Percentiles rank a stretch among this genome's conserved stretches.
Conservation (phyloP, 306 rosid genomes). For the Pyrus bretschneideri region DNA sequence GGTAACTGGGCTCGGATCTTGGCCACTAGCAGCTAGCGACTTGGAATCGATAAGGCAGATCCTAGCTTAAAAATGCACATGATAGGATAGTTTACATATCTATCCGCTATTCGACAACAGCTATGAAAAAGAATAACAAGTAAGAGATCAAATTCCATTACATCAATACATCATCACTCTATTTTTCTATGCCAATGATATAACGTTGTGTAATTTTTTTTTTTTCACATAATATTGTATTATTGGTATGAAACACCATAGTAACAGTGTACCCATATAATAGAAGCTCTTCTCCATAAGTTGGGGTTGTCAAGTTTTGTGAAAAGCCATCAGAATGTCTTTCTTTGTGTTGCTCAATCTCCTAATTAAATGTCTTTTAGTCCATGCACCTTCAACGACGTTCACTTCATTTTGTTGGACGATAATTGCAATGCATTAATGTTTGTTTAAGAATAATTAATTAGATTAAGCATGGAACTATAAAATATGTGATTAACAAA, state of each 20-base stretch:
- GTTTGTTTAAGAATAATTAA: not conserved
- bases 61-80: too few relatives aligned
- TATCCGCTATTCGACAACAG: not conserved
- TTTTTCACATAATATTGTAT: not conserved
- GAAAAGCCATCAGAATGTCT: not conserved
- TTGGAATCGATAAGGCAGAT: too few relatives aligned
- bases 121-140: not conserved
- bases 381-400: not conserved
- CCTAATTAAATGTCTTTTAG: not conserved
- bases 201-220: too few relatives aligned
- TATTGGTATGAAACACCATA: too few relatives aligned
- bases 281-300: not conserved
- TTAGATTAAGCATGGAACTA: not conserved
- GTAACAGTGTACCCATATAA: not conserved
- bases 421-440: not conserved
- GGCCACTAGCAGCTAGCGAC: too few relatives aligned
- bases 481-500: not conserved
- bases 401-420: constrained; percentile 5
- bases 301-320: not conserved
- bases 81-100: too few relatives aligned
- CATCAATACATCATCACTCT: too few relatives aligned
- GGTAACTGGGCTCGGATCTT: too few relatives aligned
- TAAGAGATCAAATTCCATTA: not conserved
- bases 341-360: not conserved
- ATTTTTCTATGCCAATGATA: too few relatives aligned